Base-by-base conservation (phyloP, 2,329 filamentous ascomycete genomes). In the Colletotrichum falcatum region DNA sequence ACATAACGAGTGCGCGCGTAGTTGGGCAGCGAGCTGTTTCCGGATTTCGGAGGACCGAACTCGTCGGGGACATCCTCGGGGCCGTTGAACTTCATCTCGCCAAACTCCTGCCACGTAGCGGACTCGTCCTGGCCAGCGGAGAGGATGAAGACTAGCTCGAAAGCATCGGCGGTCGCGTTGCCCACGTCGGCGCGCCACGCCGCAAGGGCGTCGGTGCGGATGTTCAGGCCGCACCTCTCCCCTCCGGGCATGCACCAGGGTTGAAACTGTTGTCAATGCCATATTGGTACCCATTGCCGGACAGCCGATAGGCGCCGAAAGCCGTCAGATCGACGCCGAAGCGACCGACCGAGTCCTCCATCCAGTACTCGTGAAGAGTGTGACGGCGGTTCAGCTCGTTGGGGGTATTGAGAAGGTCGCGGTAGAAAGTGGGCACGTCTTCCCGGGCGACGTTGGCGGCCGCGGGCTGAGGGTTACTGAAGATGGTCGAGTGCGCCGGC, bases 291-390 rank as follows among this genome's bases (percentile, higher is more conserved):
- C 81, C 81, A 35, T 80, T 78, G 2, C 77, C 76, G 1, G 86
- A 86, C 76, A 88, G 78, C n/a, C 78, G 78, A 67, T 88, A 88
- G 0, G 85, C 80, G 0, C 86, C 86, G 66, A 87, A 88, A 0
- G 83, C 82, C 0, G 85, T 87, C 75, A 88, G 73, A 66, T 87
- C 83, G 11, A 87, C 86, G 18, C 86, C 86, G 68, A 83, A 88
- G 23, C 83, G 81, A 3, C 86, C 86, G 16, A 81, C 83, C 1
- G 84, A 86, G 75, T 88, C 86, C 62, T 85, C 85, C 85, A 87
- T 88, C 86, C 86, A 88, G 74, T 88, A 88, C 75, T 88, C 85
- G 69, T 88, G 86, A 2, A 88, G 77, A 2, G 86, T 88, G 70
- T 87, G 86, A 4, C 81, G 81, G n/a, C 78, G 78, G 66, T 88